Evolutionary conservation across 345 rosid genomes (phyloP).

Genomic region (Rhodomyrtus tomentosa): DNA sequence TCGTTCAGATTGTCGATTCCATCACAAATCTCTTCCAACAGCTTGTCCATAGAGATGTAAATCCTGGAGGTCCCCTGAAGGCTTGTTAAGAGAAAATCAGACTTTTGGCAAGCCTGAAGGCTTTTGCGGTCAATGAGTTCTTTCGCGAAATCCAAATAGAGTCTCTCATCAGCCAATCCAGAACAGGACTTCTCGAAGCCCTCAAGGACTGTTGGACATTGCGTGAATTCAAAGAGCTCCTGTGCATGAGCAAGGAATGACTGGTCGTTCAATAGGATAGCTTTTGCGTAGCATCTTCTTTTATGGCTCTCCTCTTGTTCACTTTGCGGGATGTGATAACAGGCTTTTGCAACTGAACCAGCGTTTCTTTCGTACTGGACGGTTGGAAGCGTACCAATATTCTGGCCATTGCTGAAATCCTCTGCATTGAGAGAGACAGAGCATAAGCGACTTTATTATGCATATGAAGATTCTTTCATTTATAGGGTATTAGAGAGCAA

Average conservation of each 20-base stretch:
- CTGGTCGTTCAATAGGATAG: constrained; percentile 32
- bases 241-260: constrained; percentile 38
- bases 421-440: background rate
- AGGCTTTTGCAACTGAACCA: constrained; percentile 2
- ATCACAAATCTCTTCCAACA: constrained; percentile 45
- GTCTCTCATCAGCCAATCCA: constrained; percentile 14
- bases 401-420: background rate
- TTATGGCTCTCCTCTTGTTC: constrained; percentile 2
- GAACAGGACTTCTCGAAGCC: background rate
- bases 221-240: constrained; percentile 31
- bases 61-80: constrained; percentile 9
- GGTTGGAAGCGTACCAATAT: background rate
- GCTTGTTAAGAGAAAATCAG: constrained; percentile 7
- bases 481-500: background rate
- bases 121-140: constrained; percentile 48
- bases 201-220: constrained; percentile 6
- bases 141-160: constrained; percentile 50
- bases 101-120: constrained; percentile 19
- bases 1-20: constrained; percentile 33
- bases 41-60: constrained; percentile 26
- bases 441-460: background rate
- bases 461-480: background rate
- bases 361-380: background rate
- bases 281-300: constrained; percentile 13
- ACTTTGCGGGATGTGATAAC: background rate